Evolutionary conservation across 139 green algal genomes (phyloP).

Genomic region (Diplosphaera chodatii): DNA sequence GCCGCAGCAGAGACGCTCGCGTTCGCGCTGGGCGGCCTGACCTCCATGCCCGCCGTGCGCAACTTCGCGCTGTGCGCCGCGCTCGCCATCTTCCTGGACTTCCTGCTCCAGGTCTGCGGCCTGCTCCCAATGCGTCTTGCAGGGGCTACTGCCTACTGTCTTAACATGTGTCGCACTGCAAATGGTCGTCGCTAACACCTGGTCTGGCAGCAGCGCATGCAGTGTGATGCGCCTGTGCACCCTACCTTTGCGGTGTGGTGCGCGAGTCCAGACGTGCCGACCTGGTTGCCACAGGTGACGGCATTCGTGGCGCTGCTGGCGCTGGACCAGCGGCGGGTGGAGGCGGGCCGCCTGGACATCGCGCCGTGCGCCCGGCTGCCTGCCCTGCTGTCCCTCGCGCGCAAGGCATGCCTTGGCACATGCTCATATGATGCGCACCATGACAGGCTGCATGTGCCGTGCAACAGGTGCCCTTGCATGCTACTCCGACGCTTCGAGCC

Average conservation of each 20-base stretch:
- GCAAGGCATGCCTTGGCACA: neutral
- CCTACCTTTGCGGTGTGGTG: too few relatives aligned
- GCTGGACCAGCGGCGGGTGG: slow-evolving; percentile 55
- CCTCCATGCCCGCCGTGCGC: slow-evolving; percentile 75
- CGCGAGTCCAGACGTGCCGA: too few relatives aligned
- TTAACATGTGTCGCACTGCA: too few relatives aligned
- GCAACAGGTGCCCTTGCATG: too few relatives aligned
- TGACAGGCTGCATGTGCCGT: too few relatives aligned
- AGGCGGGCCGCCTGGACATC: slow-evolving; percentile 51
- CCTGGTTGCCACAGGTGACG: slow-evolving; percentile 75
- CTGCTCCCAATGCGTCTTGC: too few relatives aligned
- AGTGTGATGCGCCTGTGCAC: too few relatives aligned
- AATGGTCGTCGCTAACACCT: too few relatives aligned
- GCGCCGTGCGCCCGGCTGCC: slow-evolving; percentile 47
- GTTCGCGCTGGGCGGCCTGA: slow-evolving; percentile 69
- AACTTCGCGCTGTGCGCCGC: slow-evolving; percentile 79
- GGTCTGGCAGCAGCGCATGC: too few relatives aligned
- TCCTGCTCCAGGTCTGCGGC: slow-evolving; percentile 77
- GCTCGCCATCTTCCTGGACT: slow-evolving; percentile 77
- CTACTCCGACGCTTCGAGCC: too few relatives aligned
- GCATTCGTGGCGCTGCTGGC: slow-evolving; percentile 73
- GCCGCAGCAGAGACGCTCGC: slow-evolving; percentile 61
- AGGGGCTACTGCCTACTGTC: too few relatives aligned
- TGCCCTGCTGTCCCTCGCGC: neutral
- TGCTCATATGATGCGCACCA: too few relatives aligned